Conservation (phyloP, 345 rosid genomes). For the Gossypium australe region DNA sequence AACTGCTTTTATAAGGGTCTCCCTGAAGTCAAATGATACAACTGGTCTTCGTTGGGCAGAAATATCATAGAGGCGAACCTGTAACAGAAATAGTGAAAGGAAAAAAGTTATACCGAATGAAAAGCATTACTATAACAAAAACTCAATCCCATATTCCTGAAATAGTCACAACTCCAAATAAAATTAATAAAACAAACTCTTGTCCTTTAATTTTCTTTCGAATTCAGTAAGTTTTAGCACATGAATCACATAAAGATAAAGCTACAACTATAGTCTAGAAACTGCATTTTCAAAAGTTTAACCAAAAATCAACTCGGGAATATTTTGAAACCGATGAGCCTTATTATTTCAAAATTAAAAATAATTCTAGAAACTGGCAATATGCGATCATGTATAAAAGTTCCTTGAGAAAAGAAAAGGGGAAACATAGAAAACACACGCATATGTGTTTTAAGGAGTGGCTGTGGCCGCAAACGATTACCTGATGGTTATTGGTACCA, state of each 20-base stretch:
- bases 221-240: background rate
- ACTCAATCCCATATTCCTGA: background rate
- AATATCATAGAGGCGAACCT: slow-evolving; percentile 87
- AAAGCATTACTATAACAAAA: background rate
- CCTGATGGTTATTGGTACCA: slow-evolving; percentile 84
- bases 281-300: background rate
- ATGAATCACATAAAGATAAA: background rate
- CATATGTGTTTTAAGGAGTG: background rate
- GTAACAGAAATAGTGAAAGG: slow-evolving; percentile 10
- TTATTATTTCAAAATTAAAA: background rate
- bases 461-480: slow-evolving; percentile 14
- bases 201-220: background rate
- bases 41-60: slow-evolving; percentile 94
- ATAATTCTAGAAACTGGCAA: background rate
- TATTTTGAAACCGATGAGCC: background rate
- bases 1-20: slow-evolving; percentile 68
- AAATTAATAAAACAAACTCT: background rate
- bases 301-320: background rate
- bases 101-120: background rate
- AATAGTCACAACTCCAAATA: background rate
- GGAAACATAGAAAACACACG: background rate
- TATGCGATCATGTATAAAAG: background rate
- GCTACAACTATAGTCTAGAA: background rate
- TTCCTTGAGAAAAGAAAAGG: background rate
- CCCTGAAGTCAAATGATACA: slow-evolving; percentile 78